A percentile compares a stretch with the other conserved stretches of the same genome.
These are phyloP conservation scores for Millerago galiae DNA, from an alignment of 805 yeast genomes.

Conservation along the genomic window DNA sequence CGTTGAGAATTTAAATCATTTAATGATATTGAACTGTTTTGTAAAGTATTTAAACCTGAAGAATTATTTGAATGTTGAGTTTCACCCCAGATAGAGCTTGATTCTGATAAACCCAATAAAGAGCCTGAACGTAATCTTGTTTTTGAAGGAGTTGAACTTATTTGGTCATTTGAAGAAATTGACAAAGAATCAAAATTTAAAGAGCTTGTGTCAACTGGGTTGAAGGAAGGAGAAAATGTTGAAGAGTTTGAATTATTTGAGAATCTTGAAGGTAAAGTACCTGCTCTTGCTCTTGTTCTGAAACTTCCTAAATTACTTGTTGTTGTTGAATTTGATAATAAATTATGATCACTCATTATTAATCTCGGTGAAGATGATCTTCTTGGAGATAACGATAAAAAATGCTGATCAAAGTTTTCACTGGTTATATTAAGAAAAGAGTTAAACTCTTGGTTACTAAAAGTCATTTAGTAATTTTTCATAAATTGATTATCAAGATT, in stretches of 20 bases:
- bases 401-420: slow-evolving; percentile 14
- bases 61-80: slow-evolving; percentile 3
- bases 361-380: slow-evolving; percentile 24
- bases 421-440: slow-evolving; percentile 17
- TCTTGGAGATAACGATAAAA: slow-evolving; percentile 19
- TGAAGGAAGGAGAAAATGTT: slow-evolving; percentile 17
- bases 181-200: slow-evolving; percentile 18
- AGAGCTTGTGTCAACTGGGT: slow-evolving; percentile 16
- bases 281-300: slow-evolving; percentile 64
- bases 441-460: slow-evolving; percentile 17
- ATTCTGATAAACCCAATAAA: slow-evolving; percentile 31
- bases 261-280: slow-evolving; percentile 68
- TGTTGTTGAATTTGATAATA: background rate
- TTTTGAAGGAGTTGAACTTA: slow-evolving; percentile 7
- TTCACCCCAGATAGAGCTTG: slow-evolving; percentile 57
- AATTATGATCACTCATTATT: slow-evolving; percentile 16
- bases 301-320: slow-evolving; percentile 31
- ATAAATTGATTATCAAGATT: too few relatives aligned
- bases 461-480: slow-evolving; percentile 9
- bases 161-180: slow-evolving; percentile 13
- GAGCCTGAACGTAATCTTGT: slow-evolving; percentile 52
- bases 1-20: slow-evolving; percentile 5
- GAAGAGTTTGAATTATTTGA: slow-evolving; percentile 8
- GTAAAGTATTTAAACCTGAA: slow-evolving; percentile 4
- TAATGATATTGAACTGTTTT: slow-evolving; percentile 7